phyloP scores from a whole-genome alignment of 2,329 filamentous ascomycete species.

The Colletotrichum lini region DNA sequence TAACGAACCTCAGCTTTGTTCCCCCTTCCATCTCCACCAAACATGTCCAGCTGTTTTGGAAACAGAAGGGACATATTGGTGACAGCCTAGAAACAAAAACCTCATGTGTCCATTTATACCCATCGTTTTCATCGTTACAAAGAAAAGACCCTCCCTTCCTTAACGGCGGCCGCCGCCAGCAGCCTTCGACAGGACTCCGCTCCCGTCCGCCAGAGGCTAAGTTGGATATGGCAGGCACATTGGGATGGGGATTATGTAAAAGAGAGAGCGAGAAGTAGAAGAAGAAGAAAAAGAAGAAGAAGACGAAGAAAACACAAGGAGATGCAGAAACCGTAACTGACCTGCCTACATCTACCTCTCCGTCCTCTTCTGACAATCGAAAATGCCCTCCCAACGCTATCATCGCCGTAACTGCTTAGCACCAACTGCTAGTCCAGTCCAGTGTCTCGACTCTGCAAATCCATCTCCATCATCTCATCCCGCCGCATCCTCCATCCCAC shows the following conservation, averaged over 20 bases:
- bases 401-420: neutral
- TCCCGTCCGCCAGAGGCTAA: neutral
- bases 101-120: neutral
- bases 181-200: too few species aligned
- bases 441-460: constrained; percentile 14
- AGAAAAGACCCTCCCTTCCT: neutral
- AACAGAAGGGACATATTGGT: neutral
- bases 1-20: constrained; percentile 9
- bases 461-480: constrained; percentile 25
- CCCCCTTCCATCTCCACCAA: neutral
- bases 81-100: neutral
- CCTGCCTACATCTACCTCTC: neutral
- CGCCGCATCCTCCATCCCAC: constrained; percentile 9
- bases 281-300: too few species aligned
- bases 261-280: neutral
- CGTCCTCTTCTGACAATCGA: neutral
- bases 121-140: neutral
- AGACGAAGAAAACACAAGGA: neutral
- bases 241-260: neutral
- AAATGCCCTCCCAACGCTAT: neutral
- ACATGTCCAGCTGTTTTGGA: neutral
- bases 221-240: neutral
- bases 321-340: neutral
- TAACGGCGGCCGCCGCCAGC: neutral
- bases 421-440: neutral